A percentile compares a stretch with the other conserved stretches of the same genome.
Evolutionary conservation across 75 land plant species (phyloP).

Genomic region (Selaginella tamariscina): DNA sequence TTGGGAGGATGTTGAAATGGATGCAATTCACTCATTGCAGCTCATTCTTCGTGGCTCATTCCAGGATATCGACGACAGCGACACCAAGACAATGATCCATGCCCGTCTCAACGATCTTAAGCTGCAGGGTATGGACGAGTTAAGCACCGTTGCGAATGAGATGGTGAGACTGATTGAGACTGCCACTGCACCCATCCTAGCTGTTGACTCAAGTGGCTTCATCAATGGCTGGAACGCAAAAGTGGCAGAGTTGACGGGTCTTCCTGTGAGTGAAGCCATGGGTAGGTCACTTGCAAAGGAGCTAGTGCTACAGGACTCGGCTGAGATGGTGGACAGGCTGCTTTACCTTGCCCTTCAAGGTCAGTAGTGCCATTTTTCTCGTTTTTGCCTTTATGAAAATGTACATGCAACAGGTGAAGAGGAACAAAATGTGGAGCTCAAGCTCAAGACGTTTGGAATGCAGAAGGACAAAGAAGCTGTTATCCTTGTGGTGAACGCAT

Average conservation of each 20-base stretch:
- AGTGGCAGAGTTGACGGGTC: constrained; percentile 82
- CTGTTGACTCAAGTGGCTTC: constrained; percentile 68
- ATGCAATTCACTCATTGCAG: constrained; percentile 96
- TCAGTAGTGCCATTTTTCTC: constrained; percentile 15
- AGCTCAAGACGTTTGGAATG: constrained; percentile 54
- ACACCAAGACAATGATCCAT: constrained; percentile 61
- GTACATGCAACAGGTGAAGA: constrained; percentile 46
- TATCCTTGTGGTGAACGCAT: constrained; percentile 77
- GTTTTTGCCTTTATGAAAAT: no score
- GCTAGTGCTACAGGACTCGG: constrained; percentile 58
- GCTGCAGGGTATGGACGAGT: constrained; percentile 83
- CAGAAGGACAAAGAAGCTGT: constrained; percentile 43
- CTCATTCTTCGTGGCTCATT: constrained; percentile 90
- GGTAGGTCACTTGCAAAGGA: constrained; percentile 80
- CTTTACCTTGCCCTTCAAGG: constrained; percentile 72
- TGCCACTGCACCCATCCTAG: constrained; percentile 95
- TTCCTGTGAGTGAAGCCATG: constrained; percentile 80
- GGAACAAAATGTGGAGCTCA: constrained; percentile 67
- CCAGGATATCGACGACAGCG: constrained; percentile 35
- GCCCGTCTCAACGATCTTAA: constrained; percentile 50
- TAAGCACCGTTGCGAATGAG: constrained; percentile 94
- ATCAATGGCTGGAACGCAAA: constrained; percentile 99
- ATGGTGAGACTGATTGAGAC: constrained; percentile 97
- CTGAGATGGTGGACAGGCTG: constrained; percentile 52
- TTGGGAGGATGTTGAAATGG: constrained; percentile 98